Evolutionary conservation across 352 stramenopile species (phyloP).

Genomic region (Achlya hypogyna): DNA sequence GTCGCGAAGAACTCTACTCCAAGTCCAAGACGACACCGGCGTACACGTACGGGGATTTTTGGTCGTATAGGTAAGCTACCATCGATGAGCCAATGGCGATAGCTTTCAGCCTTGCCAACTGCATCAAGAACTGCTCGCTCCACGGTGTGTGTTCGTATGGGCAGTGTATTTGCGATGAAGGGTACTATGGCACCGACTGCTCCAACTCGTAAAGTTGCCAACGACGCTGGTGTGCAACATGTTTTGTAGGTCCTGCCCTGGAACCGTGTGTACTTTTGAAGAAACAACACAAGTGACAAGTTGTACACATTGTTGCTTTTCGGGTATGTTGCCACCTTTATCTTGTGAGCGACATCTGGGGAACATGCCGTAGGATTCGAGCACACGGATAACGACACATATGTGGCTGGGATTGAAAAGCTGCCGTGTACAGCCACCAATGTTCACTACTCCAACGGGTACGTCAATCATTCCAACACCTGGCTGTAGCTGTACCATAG

Average conservation of each 20-base stretch:
- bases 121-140: constrained; percentile 89
- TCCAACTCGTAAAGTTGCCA: constrained; percentile 69
- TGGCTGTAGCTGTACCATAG: constrained; percentile 20
- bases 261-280: constrained; percentile 90
- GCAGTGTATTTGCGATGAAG: constrained; percentile 89
- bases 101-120: constrained; percentile 43
- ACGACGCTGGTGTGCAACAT: not conserved
- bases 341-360: too few relatives aligned
- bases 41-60: constrained; percentile 76
- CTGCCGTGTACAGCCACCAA: constrained; percentile 73
- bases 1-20: constrained; percentile 45
- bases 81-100: not conserved
- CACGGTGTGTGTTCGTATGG: constrained; percentile 88
- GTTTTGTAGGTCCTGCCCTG: constrained; percentile 64
- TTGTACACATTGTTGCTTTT: constrained; percentile 92
- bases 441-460: constrained; percentile 85
- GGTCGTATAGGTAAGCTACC: constrained; percentile 51
- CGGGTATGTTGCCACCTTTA: constrained; percentile 51
- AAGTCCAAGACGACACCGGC: constrained; percentile 44
- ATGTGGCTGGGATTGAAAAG: constrained; percentile 88
- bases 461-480: not conserved
- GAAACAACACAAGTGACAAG: constrained; percentile 70
- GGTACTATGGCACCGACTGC: constrained; percentile 95
- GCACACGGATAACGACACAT: constrained; percentile 81
- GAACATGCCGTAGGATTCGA: constrained; percentile 51